phyloP scores from a whole-genome alignment of 1,139 yeast genomes.

The Meyerozyma elateridarum region DNA sequence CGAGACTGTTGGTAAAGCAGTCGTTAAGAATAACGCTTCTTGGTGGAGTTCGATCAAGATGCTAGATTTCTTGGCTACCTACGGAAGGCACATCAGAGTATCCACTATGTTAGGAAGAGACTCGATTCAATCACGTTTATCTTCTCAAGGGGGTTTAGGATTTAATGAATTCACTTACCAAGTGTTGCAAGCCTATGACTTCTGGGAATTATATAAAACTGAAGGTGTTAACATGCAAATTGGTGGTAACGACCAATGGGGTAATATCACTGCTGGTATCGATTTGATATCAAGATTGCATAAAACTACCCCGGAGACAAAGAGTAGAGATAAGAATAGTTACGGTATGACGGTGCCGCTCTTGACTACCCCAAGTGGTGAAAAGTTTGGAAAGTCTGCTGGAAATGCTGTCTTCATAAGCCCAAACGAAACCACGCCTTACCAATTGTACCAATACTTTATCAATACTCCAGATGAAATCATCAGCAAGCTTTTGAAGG shows the following conservation, averaged over 20 bases:
- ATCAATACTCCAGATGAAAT: slow-evolving; percentile 77
- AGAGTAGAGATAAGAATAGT: slow-evolving; percentile 19
- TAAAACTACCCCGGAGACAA: slow-evolving; percentile 14
- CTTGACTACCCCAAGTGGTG: slow-evolving; percentile 84
- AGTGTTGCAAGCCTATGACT: slow-evolving; percentile 88
- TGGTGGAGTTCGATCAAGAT: slow-evolving; percentile 86
- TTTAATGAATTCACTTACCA: slow-evolving; percentile 94
- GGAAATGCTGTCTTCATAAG: slow-evolving; percentile 95
- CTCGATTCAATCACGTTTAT: slow-evolving; percentile 71
- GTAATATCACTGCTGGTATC: slow-evolving; percentile 93
- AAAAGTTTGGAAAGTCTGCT: slow-evolving; percentile 94
- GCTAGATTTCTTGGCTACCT: slow-evolving; percentile 70
- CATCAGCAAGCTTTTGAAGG: slow-evolving; percentile 61
- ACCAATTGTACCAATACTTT: slow-evolving; percentile 81
- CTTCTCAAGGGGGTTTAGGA: slow-evolving; percentile 73
- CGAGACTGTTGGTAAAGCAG: slow-evolving; percentile 14
- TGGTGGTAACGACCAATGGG: slow-evolving; percentile 99
- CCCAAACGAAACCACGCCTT: slow-evolving; percentile 66
- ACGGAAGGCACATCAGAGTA: slow-evolving; percentile 77
- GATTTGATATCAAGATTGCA: slow-evolving; percentile 72
- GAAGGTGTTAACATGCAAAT: slow-evolving; percentile 69
- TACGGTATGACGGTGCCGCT: slow-evolving; percentile 89
- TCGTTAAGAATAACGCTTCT: slow-evolving; percentile 49
- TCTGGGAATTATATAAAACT: slow-evolving; percentile 68
- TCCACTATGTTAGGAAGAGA: slow-evolving; percentile 88